A percentile compares a stretch with the other conserved stretches of the same genome.
Conservation (phyloP, 768 basidiomycete species). For the Lentinula aciculospora region DNA sequence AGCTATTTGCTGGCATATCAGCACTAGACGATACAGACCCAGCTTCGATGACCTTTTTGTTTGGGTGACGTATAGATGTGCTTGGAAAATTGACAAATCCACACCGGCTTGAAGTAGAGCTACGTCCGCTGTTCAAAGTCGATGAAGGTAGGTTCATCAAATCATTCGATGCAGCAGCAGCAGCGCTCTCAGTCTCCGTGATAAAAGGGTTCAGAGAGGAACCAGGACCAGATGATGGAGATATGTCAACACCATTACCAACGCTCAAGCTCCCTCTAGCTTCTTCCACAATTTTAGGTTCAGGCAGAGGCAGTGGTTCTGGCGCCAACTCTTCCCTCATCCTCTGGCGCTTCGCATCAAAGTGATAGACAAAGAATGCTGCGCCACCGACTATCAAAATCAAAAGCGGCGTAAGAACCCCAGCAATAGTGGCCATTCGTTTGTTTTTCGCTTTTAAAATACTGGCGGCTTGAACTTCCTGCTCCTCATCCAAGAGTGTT, state of each 20-base stretch:
- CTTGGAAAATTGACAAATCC: conserved; percentile 14
- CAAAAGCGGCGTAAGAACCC: conserved; percentile 24
- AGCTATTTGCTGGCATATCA: background rate
- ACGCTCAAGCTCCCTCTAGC: background rate
- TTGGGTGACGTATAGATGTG: conserved; percentile 7
- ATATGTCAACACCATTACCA: background rate
- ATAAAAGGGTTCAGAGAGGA: conserved; percentile 18
- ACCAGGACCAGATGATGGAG: background rate
- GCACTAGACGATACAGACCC: conserved; percentile 3
- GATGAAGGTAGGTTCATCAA: background rate
- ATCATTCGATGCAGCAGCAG: background rate
- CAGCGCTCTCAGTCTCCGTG: background rate
- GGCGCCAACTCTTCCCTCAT: background rate
- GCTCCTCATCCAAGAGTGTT: conserved; percentile 11
- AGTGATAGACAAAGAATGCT: conserved; percentile 13
- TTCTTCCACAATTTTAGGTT: conserved; percentile 11
- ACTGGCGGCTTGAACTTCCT: conserved; percentile 10
- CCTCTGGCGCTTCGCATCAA: conserved; percentile 7
- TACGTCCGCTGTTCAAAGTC: background rate
- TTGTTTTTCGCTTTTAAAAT: conserved; percentile 12
- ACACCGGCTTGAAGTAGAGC: background rate
- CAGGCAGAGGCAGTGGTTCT: conserved; percentile 10
- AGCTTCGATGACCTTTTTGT: conserved; percentile 16
- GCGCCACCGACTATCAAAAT: conserved; percentile 20
- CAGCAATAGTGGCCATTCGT: conserved; percentile 21